phyloP scores from a whole-genome alignment of 345 rosid genomes.

The Bruguiera gymnorhiza region DNA sequence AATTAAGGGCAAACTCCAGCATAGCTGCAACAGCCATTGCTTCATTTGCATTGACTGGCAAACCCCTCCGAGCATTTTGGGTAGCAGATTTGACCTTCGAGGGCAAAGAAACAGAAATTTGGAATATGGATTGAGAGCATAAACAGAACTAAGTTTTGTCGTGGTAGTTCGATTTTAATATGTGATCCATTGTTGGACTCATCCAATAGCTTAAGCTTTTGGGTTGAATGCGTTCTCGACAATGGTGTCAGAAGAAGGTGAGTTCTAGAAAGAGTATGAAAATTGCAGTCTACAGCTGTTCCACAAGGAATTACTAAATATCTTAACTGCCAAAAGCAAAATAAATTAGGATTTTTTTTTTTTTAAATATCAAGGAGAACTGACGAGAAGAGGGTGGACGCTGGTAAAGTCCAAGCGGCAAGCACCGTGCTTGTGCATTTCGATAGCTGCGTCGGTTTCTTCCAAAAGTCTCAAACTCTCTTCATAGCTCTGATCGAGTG shows the following conservation, averaged over 20 bases:
- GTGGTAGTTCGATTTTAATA: no score
- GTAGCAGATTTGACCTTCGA: constrained; percentile 59
- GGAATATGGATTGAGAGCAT: background rate
- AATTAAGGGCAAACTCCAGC: constrained; percentile 46
- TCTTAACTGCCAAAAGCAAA: no score
- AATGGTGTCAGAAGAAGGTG: background rate
- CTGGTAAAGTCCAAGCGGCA: constrained; percentile 59
- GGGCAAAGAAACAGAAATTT: background rate
- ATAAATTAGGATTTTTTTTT: no score
- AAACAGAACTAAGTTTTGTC: no score
- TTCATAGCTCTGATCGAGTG: constrained; percentile 52
- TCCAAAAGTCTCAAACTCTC: constrained; percentile 64
- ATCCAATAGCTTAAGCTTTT: no score
- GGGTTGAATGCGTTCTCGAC: no score
- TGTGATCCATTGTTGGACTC: no score
- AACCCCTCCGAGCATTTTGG: constrained; percentile 39
- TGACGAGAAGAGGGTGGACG: constrained; percentile 47
- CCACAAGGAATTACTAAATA: no score
- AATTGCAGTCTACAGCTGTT: background rate
- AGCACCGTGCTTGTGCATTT: constrained; percentile 67
- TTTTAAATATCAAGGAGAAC: background rate
- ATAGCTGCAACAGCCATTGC: constrained; percentile 61
- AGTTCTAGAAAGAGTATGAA: background rate
- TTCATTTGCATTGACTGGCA: constrained; percentile 50
- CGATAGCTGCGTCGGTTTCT: constrained; percentile 77